Percentiles rank a stretch among this genome's conserved stretches.
Conservation (phyloP, 129 eudicot genomes). For the Centaurea solstitialis region DNA sequence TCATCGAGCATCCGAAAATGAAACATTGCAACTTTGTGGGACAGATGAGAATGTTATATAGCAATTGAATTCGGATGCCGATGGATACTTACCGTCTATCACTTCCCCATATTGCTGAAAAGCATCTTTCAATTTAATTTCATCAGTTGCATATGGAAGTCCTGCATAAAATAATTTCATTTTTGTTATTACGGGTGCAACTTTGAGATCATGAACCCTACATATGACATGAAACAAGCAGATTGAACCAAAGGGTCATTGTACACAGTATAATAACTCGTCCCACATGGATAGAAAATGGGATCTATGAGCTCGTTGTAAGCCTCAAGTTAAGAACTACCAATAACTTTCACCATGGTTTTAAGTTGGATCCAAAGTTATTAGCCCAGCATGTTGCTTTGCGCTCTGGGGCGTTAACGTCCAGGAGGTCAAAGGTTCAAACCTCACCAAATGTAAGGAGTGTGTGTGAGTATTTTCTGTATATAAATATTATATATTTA, state of each 20-base stretch:
- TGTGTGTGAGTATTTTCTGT: neutral
- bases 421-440: no score
- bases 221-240: neutral
- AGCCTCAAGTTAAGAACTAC: no score
- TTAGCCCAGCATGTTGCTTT: no score
- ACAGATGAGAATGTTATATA: neutral
- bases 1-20: neutral
- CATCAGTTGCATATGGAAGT: slow-evolving; percentile 48
- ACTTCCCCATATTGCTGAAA: slow-evolving; percentile 48
- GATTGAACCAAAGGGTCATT: neutral
- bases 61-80: neutral
- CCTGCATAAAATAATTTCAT: slow-evolving; percentile 23
- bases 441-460: no score
- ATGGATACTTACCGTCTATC: slow-evolving; percentile 37
- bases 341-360: no score
- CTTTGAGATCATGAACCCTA: slow-evolving; percentile 30
- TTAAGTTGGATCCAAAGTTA: no score
- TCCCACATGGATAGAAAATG: no score
- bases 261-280: no score
- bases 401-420: no score
- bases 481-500: neutral
- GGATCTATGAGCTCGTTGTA: no score
- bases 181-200: neutral
- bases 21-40: neutral
- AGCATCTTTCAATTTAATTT: slow-evolving; percentile 46